Percentiles rank a stretch among this genome's conserved stretches.
These are phyloP conservation scores for Venturia nashicola DNA, from an alignment of 2,329 filamentous ascomycete genomes.

Conservation along the genomic window DNA sequence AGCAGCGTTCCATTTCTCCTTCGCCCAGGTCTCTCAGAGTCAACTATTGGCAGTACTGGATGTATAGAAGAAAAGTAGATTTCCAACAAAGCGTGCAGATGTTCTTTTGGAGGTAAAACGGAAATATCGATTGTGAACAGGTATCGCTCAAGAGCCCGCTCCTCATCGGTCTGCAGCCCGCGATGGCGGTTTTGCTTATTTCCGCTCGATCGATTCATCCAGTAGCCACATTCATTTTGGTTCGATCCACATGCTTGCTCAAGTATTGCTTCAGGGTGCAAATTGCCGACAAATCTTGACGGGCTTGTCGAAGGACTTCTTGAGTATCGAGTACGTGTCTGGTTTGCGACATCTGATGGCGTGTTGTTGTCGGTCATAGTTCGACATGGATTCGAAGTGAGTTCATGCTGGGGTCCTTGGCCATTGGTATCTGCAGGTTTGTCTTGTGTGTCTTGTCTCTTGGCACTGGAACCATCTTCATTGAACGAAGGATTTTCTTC, in stretches of 20 bases:
- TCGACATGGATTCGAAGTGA: neutral
- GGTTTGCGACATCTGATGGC: slow-evolving; percentile 11
- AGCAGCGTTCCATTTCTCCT: slow-evolving; percentile 23
- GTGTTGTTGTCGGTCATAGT: neutral
- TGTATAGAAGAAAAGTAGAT: slow-evolving; percentile 35
- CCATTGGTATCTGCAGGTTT: neutral
- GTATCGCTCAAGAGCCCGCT: slow-evolving; percentile 23
- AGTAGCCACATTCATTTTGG: slow-evolving; percentile 23
- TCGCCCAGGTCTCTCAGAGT: slow-evolving; percentile 29
- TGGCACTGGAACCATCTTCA: neutral
- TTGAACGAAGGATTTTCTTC: neutral
- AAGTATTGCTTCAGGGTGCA: slow-evolving; percentile 35
- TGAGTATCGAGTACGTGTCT: slow-evolving; percentile 20
- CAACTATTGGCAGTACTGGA: slow-evolving; percentile 34
- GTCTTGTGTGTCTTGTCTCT: neutral
- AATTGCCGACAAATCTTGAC: slow-evolving; percentile 32
- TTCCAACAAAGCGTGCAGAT: slow-evolving; percentile 27
- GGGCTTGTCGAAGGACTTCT: slow-evolving; percentile 17
- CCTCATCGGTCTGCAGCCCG: slow-evolving; percentile 20
- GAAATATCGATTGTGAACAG: slow-evolving; percentile 24
- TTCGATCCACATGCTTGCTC: slow-evolving; percentile 15
- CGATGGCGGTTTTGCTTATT: slow-evolving; percentile 20
- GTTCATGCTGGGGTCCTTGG: neutral
- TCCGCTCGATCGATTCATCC: slow-evolving; percentile 15
- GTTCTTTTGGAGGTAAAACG: slow-evolving; percentile 22